Evolutionary conservation across 202 grass and related monocot genomes (phyloP), one percentile per base, ranked within the genome.

Genomic region (Panicum virgatum): DNA sequence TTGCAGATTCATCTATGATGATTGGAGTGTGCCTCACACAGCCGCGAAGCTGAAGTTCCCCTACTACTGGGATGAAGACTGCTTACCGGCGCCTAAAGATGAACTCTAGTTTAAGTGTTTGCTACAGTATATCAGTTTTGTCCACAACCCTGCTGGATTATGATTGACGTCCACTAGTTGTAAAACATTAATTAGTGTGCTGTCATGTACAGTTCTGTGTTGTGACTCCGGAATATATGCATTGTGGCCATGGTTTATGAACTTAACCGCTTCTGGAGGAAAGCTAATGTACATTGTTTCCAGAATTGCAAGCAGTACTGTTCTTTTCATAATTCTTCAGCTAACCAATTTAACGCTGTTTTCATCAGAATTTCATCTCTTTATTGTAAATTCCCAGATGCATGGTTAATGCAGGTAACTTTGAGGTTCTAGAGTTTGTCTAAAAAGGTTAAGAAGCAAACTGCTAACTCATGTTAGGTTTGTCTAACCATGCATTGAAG

Each of bases 21-120:
- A 95, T 47, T 98, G 96, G 96, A 90, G 76, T 29, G 53, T 98
- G 90, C 92, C 90, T 48, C 96, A 95, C 66, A 88, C 74, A 23
- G 92, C 92, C 14, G 89, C 92, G 1, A 98, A 88, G 52, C n/a
- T 98, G 73, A 93, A 90, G 77, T 93, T 89, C 52, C 96, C 96
- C 12, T 95, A 83, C 70, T 84, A 86, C 78, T 98, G 92, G 96
- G 96, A 98, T 61, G 82, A 90, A 58, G 89, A 90, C 58, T 91
- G 96, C 75, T 85, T 90, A 9, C 12, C 77, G 59, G 88, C 61
- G 48, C 82, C 84, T 30, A 98, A 95, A 84, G 96, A 95, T 68
- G 96, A 98, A 82, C 87, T 98, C 50, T 95, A 81, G 60, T 34
- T 47, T 30, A 50, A 50, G 44, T 20, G 11, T 20, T n/a, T 65